These are phyloP conservation scores for Fusarium chlamydosporum DNA, from an alignment of 2,329 filamentous ascomycete genomes.

Conservation along the genomic window DNA sequence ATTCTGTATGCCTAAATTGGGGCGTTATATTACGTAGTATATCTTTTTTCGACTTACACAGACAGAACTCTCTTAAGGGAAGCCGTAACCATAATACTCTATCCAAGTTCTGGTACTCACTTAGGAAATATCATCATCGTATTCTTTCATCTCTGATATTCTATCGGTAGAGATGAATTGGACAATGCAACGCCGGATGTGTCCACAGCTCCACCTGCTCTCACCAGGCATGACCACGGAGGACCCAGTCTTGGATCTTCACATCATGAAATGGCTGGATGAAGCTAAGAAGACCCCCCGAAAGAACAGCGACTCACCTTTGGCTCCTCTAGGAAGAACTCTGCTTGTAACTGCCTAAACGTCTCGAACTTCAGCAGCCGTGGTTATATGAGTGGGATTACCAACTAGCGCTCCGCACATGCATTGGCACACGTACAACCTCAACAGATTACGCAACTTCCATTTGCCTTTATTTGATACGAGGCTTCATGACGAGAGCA, in stretches of 20 bases:
- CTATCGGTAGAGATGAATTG: too few relatives aligned
- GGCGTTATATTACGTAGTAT: too few relatives aligned
- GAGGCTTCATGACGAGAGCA: slow-evolving; percentile 16
- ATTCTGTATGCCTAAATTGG: too few relatives aligned
- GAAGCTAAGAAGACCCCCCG: slow-evolving; percentile 27
- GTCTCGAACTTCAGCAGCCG: not conserved
- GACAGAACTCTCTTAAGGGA: too few relatives aligned
- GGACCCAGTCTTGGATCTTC: slow-evolving; percentile 7
- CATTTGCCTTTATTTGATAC: slow-evolving; percentile 6
- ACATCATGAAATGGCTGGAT: slow-evolving; percentile 12
- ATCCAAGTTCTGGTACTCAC: too few relatives aligned
- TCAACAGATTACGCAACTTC: not conserved
- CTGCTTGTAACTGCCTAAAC: not conserved
- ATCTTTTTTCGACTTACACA: too few relatives aligned
- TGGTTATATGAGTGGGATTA: slow-evolving; percentile 1
- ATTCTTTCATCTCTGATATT: too few relatives aligned
- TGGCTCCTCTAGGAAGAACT: too few relatives aligned
- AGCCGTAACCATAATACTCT: too few relatives aligned
- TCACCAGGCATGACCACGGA: not conserved
- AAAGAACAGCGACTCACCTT: not conserved
- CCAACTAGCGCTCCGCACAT: too few relatives aligned
- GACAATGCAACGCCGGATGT: slow-evolving; percentile 5
- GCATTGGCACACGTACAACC: not conserved
- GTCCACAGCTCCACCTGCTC: slow-evolving; percentile 22
- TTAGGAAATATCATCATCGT: too few relatives aligned